Evolutionary conservation across 1,139 yeast genomes (phyloP).

Genomic region (Pneumocystis canis): DNA sequence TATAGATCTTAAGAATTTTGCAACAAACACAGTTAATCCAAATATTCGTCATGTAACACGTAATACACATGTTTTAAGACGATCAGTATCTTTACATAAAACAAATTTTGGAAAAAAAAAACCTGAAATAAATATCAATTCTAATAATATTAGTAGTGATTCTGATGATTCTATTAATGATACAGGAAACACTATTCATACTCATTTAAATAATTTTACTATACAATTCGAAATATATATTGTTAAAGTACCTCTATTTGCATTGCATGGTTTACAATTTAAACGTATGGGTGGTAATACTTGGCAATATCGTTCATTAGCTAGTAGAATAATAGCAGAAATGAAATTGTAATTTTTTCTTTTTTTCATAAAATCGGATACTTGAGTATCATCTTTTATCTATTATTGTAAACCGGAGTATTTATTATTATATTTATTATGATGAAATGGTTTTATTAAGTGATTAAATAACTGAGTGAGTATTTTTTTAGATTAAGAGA

Average conservation of each 20-base stretch:
- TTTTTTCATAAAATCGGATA: no score
- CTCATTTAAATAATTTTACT: constrained; percentile 29
- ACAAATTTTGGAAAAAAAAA: neutral
- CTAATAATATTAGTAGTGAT: neutral
- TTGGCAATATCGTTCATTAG: constrained; percentile 33
- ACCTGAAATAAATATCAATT: neutral
- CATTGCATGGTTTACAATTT: constrained; percentile 86
- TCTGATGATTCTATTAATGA: constrained; percentile 14
- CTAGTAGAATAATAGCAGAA: neutral
- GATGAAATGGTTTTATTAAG: no score
- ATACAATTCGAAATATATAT: constrained; percentile 82
- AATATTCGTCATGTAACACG: neutral
- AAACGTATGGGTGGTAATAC: constrained; percentile 88
- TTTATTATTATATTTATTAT: no score
- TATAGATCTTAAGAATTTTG: constrained; percentile 8
- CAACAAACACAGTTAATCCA: neutral
- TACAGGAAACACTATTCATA: constrained; percentile 16
- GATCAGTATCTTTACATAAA: neutral
- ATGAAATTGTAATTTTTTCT: neutral
- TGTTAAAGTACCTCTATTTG: constrained; percentile 82
- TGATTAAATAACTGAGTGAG: no score
- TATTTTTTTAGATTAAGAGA: no score
- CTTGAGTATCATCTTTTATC: neutral
- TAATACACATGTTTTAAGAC: neutral
- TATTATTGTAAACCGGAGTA: neutral